Evolutionary conservation across 306 rosid genomes (phyloP).

Genomic region (Lathyrus aphaca): DNA sequence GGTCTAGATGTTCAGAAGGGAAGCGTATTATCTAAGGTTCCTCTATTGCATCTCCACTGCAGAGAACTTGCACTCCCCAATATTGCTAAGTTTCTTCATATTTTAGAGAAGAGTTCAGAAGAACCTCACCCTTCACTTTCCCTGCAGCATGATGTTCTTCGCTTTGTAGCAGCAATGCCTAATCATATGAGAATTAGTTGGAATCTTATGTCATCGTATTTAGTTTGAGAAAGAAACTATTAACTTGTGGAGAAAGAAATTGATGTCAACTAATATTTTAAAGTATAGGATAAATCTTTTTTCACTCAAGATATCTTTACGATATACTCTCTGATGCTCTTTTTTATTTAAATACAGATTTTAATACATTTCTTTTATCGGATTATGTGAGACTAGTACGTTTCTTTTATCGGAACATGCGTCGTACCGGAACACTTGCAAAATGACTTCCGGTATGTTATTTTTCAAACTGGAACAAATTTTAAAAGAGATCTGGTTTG

Average conservation of each 20-base stretch:
- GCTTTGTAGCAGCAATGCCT: slow-evolving; percentile 91
- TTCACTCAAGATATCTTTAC: not conserved
- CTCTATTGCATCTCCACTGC: slow-evolving; percentile 84
- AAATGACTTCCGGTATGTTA: too few species aligned
- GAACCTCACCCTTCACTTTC: slow-evolving; percentile 43
- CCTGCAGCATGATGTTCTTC: slow-evolving; percentile 66
- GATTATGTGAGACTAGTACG: not conserved
- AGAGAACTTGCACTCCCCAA: slow-evolving; percentile 90
- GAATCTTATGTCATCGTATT: slow-evolving; percentile 94
- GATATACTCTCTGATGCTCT: not conserved
- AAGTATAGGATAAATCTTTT: slow-evolving; percentile 14
- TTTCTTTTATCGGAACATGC: too few species aligned
- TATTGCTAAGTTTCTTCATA: slow-evolving; percentile 65
- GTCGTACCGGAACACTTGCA: too few species aligned
- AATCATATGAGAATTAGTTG: slow-evolving; percentile 94
- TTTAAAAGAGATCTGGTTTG: too few species aligned
- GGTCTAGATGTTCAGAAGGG: slow-evolving; percentile 93
- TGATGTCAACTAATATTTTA: slow-evolving; percentile 19
- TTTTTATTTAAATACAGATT: not conserved
- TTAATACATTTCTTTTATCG: not conserved
- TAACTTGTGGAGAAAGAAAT: slow-evolving; percentile 7
- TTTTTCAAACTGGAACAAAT: too few species aligned
- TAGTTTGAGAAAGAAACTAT: slow-evolving; percentile 51
- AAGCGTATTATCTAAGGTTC: slow-evolving; percentile 91
- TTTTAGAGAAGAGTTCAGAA: slow-evolving; percentile 48